These are phyloP conservation scores for Apostasia ramifera DNA, from an alignment of 106 monocot genomes.

Conservation along the genomic window DNA sequence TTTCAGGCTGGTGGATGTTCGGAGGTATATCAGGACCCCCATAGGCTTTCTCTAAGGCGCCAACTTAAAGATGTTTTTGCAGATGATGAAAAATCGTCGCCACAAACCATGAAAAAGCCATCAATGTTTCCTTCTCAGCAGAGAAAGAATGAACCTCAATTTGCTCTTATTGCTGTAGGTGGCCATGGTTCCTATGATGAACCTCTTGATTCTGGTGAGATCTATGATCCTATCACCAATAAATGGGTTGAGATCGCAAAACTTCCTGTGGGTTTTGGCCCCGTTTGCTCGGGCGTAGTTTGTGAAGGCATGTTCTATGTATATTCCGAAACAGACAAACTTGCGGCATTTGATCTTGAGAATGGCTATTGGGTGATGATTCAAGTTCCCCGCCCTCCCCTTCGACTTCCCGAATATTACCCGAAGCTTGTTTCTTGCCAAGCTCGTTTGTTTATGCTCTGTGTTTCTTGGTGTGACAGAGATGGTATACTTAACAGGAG, in stretches of 20 bases:
- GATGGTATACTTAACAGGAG: slow-evolving; percentile 19
- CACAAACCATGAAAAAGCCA: slow-evolving; percentile 12
- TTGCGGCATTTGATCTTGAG: slow-evolving; percentile 61
- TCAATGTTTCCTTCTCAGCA: background rate
- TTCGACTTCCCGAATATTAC: slow-evolving; percentile 43
- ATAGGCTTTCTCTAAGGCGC: slow-evolving; percentile 50
- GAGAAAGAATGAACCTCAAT: slow-evolving; percentile 4
- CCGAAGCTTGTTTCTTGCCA: slow-evolving; percentile 63
- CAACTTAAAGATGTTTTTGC: slow-evolving; percentile 36
- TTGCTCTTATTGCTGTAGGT: slow-evolving; percentile 70
- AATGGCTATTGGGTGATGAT: slow-evolving; percentile 53
- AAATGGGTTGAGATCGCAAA: slow-evolving; percentile 56
- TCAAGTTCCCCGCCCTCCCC: slow-evolving; percentile 36
- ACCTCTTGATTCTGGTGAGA: slow-evolving; percentile 67
- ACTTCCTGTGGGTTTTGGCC: slow-evolving; percentile 62
- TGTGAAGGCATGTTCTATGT: slow-evolving; percentile 54
- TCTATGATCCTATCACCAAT: slow-evolving; percentile 54
- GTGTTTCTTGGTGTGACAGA: slow-evolving; percentile 66
- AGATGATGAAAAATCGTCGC: slow-evolving; percentile 10
- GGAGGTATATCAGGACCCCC: slow-evolving; percentile 69
- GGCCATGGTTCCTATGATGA: slow-evolving; percentile 66
- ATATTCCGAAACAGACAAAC: slow-evolving; percentile 43
- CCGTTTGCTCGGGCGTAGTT: slow-evolving; percentile 62
- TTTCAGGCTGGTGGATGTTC: slow-evolving; percentile 27
- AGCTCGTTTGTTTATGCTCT: slow-evolving; percentile 53